Conservation (phyloP, 768 basidiomycete species). For the Ephemerocybe angulata region DNA sequence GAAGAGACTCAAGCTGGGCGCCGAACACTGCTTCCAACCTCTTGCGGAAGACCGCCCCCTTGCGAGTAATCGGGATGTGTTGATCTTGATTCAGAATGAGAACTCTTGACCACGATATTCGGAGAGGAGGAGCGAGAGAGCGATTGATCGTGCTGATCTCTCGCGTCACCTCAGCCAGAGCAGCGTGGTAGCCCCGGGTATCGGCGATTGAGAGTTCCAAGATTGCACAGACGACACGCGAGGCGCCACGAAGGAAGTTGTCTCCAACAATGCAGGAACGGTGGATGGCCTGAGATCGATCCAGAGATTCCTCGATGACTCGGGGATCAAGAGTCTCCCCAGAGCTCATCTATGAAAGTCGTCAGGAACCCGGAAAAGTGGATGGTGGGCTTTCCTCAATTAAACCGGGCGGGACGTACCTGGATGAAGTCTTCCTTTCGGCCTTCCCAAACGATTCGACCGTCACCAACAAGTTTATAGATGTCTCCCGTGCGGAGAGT, state of each 20-base stretch:
- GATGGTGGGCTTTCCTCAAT: too few species aligned
- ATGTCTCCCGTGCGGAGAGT: slow-evolving; percentile 32
- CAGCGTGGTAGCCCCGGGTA: slow-evolving; percentile 5
- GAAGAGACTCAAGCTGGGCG: slow-evolving; percentile 16
- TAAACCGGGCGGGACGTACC: slow-evolving; percentile 16
- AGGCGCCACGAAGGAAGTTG: slow-evolving; percentile 27
- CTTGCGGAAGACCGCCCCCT: slow-evolving; percentile 32
- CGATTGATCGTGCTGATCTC: slow-evolving; percentile 27
- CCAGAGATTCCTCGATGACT: slow-evolving; percentile 25
- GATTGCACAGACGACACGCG: slow-evolving; percentile 29
- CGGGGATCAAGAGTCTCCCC: slow-evolving; percentile 34
- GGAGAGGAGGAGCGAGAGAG: slow-evolving; percentile 28
- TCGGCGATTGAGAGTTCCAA: slow-evolving; percentile 20
- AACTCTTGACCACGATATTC: slow-evolving; percentile 31
- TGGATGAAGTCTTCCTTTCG: slow-evolving; percentile 33
- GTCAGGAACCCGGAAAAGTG: background rate
- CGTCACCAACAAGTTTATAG: slow-evolving; percentile 19
- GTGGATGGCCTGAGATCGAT: slow-evolving; percentile 20
- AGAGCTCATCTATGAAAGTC: slow-evolving; percentile 24
- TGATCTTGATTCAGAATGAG: slow-evolving; percentile 23
- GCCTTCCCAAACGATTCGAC: slow-evolving; percentile 29
- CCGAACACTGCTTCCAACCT: slow-evolving; percentile 29
- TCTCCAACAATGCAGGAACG: slow-evolving; percentile 32
- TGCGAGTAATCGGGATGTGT: slow-evolving; percentile 28
- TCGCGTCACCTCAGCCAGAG: slow-evolving; percentile 23